Percentiles rank a stretch among this genome's conserved stretches.
Evolutionary conservation across 2,329 filamentous ascomycete genomes (phyloP).

Genomic region (Scedosporium apiospermum): DNA sequence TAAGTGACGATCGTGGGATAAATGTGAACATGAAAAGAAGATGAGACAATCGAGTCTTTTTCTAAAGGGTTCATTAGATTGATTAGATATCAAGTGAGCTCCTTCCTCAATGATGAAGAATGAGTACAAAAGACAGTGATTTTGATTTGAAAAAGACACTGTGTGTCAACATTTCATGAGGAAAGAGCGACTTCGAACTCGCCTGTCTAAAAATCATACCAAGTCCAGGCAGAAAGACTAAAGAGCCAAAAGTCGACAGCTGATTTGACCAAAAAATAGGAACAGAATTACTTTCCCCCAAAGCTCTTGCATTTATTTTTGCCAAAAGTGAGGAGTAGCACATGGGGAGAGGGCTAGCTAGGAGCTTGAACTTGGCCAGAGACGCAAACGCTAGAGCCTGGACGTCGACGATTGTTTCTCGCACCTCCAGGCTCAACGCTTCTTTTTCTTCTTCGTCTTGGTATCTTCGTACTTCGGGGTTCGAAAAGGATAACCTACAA

Average conservation of each 20-base stretch:
- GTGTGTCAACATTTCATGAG: background rate
- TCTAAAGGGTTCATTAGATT: conserved; percentile 6
- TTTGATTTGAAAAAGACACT: background rate
- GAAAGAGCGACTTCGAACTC: background rate
- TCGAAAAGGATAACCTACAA: background rate
- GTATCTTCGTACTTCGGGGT: background rate
- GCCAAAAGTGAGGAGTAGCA: background rate
- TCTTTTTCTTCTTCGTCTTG: no score
- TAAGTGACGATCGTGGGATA: background rate
- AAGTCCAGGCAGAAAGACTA: background rate
- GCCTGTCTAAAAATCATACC: background rate
- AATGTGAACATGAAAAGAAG: no score
- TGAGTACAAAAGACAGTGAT: no score
- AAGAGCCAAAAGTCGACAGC: background rate
- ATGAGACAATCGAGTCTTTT: background rate
- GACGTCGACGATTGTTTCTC: no score
- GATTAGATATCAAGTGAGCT: conserved; percentile 8
- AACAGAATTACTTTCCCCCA: no score
- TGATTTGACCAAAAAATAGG: background rate
- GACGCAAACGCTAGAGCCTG: no score
- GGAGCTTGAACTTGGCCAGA: no score
- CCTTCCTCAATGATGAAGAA: background rate
- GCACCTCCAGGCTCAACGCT: no score
- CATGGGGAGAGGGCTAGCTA: no score
- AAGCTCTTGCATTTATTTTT: background rate